phyloP scores from a whole-genome alignment of 371 early-diverging fungal species.

The Conidiobolus incongruus region DNA sequence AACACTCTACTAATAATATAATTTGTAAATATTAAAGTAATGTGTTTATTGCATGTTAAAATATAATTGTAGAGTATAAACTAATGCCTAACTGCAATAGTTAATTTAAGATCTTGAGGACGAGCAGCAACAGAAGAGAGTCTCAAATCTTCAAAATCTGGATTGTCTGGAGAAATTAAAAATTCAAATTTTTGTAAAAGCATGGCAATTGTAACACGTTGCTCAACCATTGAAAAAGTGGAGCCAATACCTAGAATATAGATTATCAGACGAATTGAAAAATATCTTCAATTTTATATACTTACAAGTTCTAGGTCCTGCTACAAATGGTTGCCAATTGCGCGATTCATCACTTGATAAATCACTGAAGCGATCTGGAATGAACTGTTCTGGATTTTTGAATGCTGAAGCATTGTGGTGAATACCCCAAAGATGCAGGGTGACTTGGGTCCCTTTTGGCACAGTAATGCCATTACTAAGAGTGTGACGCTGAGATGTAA shows the following conservation, averaged over 20 bases:
- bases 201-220: conserved; percentile 21
- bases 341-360: background rate
- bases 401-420: background rate
- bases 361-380: background rate
- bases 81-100: no score
- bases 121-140: no score
- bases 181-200: conserved; percentile 11
- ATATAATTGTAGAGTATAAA: no score
- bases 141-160: no score
- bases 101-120: no score
- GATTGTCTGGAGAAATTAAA: no score
- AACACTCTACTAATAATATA: no score
- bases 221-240: conserved; percentile 26
- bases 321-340: background rate
- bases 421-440: background rate
- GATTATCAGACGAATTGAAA: no score
- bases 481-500: background rate
- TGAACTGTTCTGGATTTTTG: background rate
- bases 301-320: background rate
- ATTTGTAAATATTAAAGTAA: no score
- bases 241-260: conserved; percentile 13
- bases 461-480: background rate
- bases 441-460: background rate
- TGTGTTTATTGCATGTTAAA: no score
- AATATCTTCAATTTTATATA: no score